phyloP scores from a whole-genome alignment of 441 rosid species.

The Aquilaria agallochum region DNA sequence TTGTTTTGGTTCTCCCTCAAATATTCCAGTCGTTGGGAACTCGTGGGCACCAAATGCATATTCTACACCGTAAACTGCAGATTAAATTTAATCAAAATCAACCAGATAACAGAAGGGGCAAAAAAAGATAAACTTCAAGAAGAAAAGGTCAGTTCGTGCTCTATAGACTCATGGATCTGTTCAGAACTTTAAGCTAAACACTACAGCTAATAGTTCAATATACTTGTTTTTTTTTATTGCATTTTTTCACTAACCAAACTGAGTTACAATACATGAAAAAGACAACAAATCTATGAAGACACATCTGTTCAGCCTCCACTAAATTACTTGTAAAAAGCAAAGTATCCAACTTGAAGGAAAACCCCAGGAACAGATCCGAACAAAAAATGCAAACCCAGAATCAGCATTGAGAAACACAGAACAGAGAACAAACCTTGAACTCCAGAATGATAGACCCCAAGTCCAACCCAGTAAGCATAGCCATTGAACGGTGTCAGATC shows the following conservation, averaged over 20 bases:
- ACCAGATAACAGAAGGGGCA: background rate
- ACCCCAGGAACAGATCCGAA: constrained; percentile 4
- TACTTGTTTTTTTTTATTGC: background rate
- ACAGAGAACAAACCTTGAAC: constrained; percentile 68
- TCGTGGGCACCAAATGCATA: constrained; percentile 98
- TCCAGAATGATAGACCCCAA: constrained; percentile 96
- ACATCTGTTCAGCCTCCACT: too few relatives aligned
- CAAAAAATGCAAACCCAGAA: constrained; percentile 2
- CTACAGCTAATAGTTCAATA: background rate
- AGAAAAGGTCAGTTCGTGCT: too few relatives aligned
- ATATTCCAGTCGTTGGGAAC: constrained; percentile 85
- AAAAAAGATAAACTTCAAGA: background rate
- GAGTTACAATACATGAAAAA: too few relatives aligned
- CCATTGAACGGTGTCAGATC: constrained; percentile 96
- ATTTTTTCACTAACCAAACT: too few relatives aligned
- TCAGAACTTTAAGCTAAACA: background rate
- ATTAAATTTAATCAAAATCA: constrained; percentile 4
- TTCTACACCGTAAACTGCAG: constrained; percentile 84
- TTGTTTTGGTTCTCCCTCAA: constrained; percentile 86
- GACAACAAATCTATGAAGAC: too few relatives aligned
- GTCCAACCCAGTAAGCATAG: constrained; percentile 95
- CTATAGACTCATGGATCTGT: too few relatives aligned
- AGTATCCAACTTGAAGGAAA: too few relatives aligned
- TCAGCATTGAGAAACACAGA: background rate
- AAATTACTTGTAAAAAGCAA: too few relatives aligned